These are phyloP conservation scores for Ophiocordyceps unilateralis DNA, from an alignment of 2,329 filamentous ascomycete species.

Conservation along the genomic window DNA sequence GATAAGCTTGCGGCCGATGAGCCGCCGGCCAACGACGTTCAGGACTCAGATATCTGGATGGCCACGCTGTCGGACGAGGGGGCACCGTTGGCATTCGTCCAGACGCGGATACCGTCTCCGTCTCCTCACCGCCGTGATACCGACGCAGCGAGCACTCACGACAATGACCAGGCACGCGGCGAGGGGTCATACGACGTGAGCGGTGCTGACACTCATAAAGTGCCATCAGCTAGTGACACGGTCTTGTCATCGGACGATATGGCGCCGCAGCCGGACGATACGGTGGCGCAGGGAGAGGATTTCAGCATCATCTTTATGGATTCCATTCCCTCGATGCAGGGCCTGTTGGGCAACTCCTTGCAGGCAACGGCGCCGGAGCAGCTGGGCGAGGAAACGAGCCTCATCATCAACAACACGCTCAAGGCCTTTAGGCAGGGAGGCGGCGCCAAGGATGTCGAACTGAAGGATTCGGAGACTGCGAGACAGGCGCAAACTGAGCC, in stretches of 20 bases:
- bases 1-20: slow-evolving; percentile 4
- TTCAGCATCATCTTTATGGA: slow-evolving; percentile 44
- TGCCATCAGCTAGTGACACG: neutral
- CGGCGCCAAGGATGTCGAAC: slow-evolving; percentile 4
- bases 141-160: neutral
- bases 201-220: neutral
- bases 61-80: slow-evolving; percentile 20
- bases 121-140: neutral
- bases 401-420: slow-evolving; percentile 38
- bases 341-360: slow-evolving; percentile 17
- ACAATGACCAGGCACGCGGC: too few species aligned
- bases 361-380: slow-evolving; percentile 21
- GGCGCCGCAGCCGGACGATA: slow-evolving; percentile 17
- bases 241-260: slow-evolving; percentile 2
- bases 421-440: slow-evolving; percentile 26
- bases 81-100: slow-evolving; percentile 17
- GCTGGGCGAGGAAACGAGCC: slow-evolving; percentile 36
- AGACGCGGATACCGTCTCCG: slow-evolving; percentile 1
- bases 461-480: neutral
- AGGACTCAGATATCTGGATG: slow-evolving; percentile 29
- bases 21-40: slow-evolving; percentile 4
- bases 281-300: slow-evolving; percentile 31
- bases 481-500: too few species aligned
- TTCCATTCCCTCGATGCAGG: slow-evolving; percentile 33
- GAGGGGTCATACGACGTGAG: too few species aligned